Evolutionary conservation across 345 rosid genomes (phyloP), one percentile per base, ranked within the genome.

Genomic region (Heritiera littoralis): DNA sequence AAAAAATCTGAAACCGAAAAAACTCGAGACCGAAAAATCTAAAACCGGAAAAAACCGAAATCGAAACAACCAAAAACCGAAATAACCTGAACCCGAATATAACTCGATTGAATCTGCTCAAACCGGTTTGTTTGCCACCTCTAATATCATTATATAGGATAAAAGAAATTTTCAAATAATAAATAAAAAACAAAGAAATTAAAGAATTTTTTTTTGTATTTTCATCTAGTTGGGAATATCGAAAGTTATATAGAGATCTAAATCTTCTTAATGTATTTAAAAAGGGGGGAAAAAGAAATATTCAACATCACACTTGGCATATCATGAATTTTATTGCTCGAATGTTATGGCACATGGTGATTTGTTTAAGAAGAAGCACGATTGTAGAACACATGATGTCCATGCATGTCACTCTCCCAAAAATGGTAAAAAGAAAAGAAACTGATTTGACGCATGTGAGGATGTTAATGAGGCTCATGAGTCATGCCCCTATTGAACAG

Each of bases 291-390:
- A 66, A 15, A 7, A 17, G 14, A 30, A 3, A 61, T 28, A 30
- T 28, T 61, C 15, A 23, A 28, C 10, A 9, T 46, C 51, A 46
- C 51, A 8, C 40, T 9, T 32, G 9, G 35, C 68, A 13, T 6
- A 64, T 64, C 68, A 32, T 64, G 43, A 64, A 13, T n/a, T 64
- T 32, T 64, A 17, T 48, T 23, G 46, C 13, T 43, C 55, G 46
- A 35, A 11, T 46, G 54, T 46, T n/a, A 4, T 20, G 35, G 11
- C 73, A 68, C 55, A 45, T 45, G 38, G 55, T 41, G 52, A 41
- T 20, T 8, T 43, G 56, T 69, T 69, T 46, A 69, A 69, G 54
- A 46, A 46, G 56, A 69, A 67, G 72, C 51, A 67, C 17, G 55
- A 20, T 23, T 46, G 0, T 12, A 48, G 38, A 23, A 69, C 74